A percentile compares a stretch with the other conserved stretches of the same genome.
Conservation (phyloP, 345 rosid species). For the Populus euphratica region DNA sequence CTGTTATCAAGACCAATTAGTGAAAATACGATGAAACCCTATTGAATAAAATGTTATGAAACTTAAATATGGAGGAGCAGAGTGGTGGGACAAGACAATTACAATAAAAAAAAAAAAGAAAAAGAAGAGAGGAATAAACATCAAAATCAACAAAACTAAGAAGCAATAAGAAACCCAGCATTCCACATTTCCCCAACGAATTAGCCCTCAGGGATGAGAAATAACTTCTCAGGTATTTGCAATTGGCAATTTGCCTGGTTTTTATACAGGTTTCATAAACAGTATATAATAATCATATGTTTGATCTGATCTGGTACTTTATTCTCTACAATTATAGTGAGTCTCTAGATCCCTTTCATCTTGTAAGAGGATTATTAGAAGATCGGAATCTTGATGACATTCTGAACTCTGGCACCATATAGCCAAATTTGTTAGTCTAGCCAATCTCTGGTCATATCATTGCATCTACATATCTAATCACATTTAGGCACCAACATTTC, state of each 20-base stretch:
- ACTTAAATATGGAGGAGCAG: not conserved
- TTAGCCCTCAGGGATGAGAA: slow-evolving; percentile 5
- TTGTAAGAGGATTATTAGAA: not conserved
- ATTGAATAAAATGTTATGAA: not conserved
- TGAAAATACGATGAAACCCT: slow-evolving; percentile 8
- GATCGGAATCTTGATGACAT: not conserved
- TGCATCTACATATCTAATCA: not conserved
- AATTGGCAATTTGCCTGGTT: not conserved
- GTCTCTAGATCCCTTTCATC: not conserved
- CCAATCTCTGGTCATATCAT: not conserved
- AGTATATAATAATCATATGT: not conserved
- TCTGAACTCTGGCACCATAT: not conserved
- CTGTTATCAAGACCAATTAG: slow-evolving; percentile 34
- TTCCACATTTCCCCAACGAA: slow-evolving; percentile 7
- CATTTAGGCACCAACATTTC: not conserved
- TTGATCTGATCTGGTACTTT: not conserved
- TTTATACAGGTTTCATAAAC: not conserved
- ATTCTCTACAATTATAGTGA: not conserved
- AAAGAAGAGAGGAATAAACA: not conserved
- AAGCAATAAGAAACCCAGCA: not conserved
- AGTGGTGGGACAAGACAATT: slow-evolving; percentile 2
- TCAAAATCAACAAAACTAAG: not conserved
- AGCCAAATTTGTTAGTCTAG: not conserved
- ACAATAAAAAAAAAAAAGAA: not conserved
- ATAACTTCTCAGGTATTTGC: not conserved